Percentiles rank a stretch among this genome's conserved stretches.
These are phyloP conservation scores for Thielaviopsis cerberus DNA, from an alignment of 2,329 filamentous ascomycete genomes.

Conservation along the genomic window DNA sequence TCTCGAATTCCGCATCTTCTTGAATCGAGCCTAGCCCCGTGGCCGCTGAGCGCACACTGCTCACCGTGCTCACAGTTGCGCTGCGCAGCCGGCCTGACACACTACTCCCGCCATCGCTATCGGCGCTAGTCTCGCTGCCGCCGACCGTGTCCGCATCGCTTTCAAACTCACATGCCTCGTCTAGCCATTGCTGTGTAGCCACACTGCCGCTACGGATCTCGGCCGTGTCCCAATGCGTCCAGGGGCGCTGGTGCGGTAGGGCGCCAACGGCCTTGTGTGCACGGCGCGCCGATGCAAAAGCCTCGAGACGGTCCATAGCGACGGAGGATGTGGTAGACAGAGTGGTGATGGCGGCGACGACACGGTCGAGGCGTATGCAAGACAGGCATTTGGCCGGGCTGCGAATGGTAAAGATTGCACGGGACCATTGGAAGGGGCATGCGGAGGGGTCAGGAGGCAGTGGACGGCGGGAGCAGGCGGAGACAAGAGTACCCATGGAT, in stretches of 20 bases:
- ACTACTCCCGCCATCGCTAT: slow-evolving; percentile 7
- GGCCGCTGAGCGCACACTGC: slow-evolving; percentile 1
- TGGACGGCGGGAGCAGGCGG: slow-evolving; percentile 4
- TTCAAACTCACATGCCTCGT: too few species aligned
- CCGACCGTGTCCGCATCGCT: neutral
- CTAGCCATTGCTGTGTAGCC: too few species aligned
- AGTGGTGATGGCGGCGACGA: slow-evolving; percentile 5
- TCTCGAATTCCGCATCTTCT: neutral
- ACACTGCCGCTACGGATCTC: neutral
- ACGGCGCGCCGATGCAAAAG: neutral
- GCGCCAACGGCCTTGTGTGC: neutral
- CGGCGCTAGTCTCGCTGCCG: neutral
- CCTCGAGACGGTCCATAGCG: slow-evolving; percentile 2
- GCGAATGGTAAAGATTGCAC: slow-evolving; percentile 11
- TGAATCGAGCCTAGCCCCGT: neutral
- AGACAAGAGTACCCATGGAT: slow-evolving; percentile 8
- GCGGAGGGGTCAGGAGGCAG: neutral
- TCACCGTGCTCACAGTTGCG: neutral
- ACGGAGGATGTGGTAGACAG: slow-evolving; percentile 6
- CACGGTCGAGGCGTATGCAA: slow-evolving; percentile 5
- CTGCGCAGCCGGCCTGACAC: neutral
- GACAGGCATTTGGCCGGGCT: slow-evolving; percentile 4
- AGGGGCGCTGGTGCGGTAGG: slow-evolving; percentile 5
- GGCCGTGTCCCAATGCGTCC: slow-evolving; percentile 7
- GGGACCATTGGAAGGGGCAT: slow-evolving; percentile 11